Evolutionary conservation across 306 rosid genomes (phyloP).

Genomic region (Parietaria judaica): DNA sequence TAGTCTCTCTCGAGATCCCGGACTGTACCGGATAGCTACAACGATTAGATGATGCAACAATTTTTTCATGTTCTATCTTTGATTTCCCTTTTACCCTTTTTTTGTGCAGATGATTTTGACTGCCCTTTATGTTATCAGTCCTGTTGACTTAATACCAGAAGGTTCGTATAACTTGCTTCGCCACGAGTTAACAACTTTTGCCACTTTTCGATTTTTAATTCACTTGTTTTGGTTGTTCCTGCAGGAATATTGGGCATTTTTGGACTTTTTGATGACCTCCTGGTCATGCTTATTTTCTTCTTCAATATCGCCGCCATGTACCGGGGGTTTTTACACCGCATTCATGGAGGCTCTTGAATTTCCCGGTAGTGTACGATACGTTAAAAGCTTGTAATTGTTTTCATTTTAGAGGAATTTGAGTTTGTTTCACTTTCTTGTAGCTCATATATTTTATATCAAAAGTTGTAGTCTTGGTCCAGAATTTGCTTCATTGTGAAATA

Average conservation of each 20-base stretch:
- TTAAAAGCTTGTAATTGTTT: background rate
- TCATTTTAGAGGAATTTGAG: background rate
- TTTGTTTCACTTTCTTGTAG: background rate
- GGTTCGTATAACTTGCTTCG: constrained; percentile 25
- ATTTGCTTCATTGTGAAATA: no score
- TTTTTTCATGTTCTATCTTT: background rate
- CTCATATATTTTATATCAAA: background rate
- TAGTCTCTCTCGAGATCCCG: no score
- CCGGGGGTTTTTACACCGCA: constrained; percentile 59
- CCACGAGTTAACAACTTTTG: background rate
- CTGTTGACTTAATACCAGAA: constrained; percentile 92
- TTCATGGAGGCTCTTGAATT: constrained; percentile 59
- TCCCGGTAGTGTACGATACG: background rate
- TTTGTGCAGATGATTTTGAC: constrained; percentile 50
- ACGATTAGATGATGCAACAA: no score
- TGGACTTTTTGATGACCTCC: constrained; percentile 74
- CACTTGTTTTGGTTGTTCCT: constrained; percentile 11
- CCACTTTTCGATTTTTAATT: background rate
- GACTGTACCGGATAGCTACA: no score
- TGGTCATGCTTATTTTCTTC: constrained; percentile 54
- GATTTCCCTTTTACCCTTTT: background rate
- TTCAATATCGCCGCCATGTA: constrained; percentile 74
- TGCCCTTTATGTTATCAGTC: constrained; percentile 58
- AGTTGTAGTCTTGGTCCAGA: no score
- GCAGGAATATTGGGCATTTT: constrained; percentile 71